Conservation (phyloP, 768 basidiomycete genomes). For the Leccinum arenicola region DNA sequence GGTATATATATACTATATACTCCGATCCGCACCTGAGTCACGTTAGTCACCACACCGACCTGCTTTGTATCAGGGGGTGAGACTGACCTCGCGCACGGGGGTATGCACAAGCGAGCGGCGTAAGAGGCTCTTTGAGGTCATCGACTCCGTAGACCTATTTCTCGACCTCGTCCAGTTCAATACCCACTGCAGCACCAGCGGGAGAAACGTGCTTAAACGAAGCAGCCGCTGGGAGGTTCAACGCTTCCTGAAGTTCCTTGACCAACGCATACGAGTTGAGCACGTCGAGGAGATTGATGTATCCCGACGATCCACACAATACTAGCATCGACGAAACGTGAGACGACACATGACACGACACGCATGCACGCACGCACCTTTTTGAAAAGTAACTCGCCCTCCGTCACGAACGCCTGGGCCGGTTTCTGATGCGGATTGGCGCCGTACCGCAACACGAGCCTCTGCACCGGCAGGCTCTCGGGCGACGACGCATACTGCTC, state of each 20-base stretch:
- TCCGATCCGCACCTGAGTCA: too few species aligned
- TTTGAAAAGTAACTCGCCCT: slow-evolving; percentile 91
- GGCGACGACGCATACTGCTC: slow-evolving; percentile 89
- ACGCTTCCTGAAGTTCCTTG: slow-evolving; percentile 85
- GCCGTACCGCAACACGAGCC: slow-evolving; percentile 87
- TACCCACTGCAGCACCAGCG: slow-evolving; percentile 79
- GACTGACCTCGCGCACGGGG: slow-evolving; percentile 86
- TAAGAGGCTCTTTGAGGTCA: slow-evolving; percentile 86
- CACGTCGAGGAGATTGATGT: slow-evolving; percentile 97
- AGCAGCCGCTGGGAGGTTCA: slow-evolving; percentile 92
- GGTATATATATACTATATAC: too few species aligned
- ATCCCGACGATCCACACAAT: slow-evolving; percentile 91
- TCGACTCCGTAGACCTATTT: slow-evolving; percentile 96
- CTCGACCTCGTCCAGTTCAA: slow-evolving; percentile 78
- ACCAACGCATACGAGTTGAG: slow-evolving; percentile 97
- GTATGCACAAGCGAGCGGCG: slow-evolving; percentile 88
- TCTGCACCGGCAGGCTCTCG: slow-evolving; percentile 77
- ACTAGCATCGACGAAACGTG: slow-evolving; percentile 42
- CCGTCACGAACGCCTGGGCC: slow-evolving; percentile 90
- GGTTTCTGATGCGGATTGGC: slow-evolving; percentile 99
- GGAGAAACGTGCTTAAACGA: slow-evolving; percentile 68
- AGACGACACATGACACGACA: not conserved
- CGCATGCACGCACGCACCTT: slow-evolving; percentile 41
- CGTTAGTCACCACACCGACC: not conserved
- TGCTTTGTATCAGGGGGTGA: not conserved